These are phyloP conservation scores for Penicillium flavigenum DNA, from an alignment of 495 filamentous ascomycete genomes.

Conservation along the genomic window DNA sequence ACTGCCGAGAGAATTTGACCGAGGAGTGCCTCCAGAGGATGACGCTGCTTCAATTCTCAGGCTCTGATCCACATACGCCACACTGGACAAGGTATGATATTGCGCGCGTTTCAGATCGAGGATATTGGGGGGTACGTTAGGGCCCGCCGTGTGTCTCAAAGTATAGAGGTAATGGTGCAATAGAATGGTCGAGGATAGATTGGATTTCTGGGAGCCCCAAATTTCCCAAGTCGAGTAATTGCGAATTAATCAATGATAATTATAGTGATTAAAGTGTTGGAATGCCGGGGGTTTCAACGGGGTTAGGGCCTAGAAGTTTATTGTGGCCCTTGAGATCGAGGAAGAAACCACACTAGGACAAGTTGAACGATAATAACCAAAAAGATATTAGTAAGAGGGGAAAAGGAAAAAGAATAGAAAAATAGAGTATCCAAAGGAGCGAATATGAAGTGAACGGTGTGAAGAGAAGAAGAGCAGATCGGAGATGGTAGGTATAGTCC, in stretches of 20 bases:
- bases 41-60: constrained; percentile 17
- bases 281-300: constrained; percentile 14
- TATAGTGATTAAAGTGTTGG: constrained; percentile 30
- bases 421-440: constrained; percentile 31
- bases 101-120: constrained; percentile 26
- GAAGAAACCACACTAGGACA: constrained; percentile 12
- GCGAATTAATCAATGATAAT: constrained; percentile 33
- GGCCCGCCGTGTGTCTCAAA: constrained; percentile 13
- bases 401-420: constrained; percentile 25
- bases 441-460: constrained; percentile 27
- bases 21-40: constrained; percentile 13
- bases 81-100: constrained; percentile 22
- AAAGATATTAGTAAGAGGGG: constrained; percentile 19
- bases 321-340: constrained; percentile 19
- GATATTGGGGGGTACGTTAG: constrained; percentile 10
- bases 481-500: constrained; percentile 28
- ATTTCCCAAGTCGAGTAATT: constrained; percentile 12
- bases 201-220: constrained; percentile 16
- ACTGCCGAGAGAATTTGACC: constrained; percentile 5
- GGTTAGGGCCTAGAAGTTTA: constrained; percentile 23
- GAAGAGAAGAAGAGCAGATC: constrained; percentile 21
- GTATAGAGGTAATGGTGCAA: constrained; percentile 17
- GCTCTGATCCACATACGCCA: constrained; percentile 25
- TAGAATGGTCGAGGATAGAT: constrained; percentile 31
- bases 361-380: constrained; percentile 10